phyloP scores from a whole-genome alignment of 108 stramenopile genomes.

The Asterionellopsis glacialis region DNA sequence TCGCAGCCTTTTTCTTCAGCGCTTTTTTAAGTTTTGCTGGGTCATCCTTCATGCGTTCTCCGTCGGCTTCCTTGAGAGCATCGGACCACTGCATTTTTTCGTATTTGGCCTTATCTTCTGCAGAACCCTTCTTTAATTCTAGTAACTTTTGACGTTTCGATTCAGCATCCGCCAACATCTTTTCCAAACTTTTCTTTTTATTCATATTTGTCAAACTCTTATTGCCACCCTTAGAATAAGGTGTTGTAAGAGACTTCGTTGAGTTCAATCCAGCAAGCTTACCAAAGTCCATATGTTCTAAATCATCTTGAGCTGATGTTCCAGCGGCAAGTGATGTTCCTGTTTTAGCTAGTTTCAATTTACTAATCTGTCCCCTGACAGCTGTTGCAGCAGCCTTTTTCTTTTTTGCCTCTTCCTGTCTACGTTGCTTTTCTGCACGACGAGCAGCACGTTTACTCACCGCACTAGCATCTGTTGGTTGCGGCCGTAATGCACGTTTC shows the following conservation, averaged over 20 bases:
- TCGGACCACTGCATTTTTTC: constrained; percentile 74
- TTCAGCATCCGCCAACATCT: constrained; percentile 82
- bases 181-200: constrained; percentile 79
- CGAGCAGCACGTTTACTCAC: constrained; percentile 87
- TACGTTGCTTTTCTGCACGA: constrained; percentile 67
- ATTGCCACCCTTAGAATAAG: constrained; percentile 40
- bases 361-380: constrained; percentile 19
- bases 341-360: not conserved
- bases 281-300: constrained; percentile 75
- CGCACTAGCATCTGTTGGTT: constrained; percentile 26
- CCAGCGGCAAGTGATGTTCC: constrained; percentile 13
- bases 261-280: constrained; percentile 68
- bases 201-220: constrained; percentile 62
- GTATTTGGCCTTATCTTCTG: constrained; percentile 56
- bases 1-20: constrained; percentile 78
- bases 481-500: constrained; percentile 48
- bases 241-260: constrained; percentile 15
- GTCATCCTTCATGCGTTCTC: constrained; percentile 74
- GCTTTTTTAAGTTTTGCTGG: constrained; percentile 79
- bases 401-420: constrained; percentile 72
- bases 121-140: constrained; percentile 54
- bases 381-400: constrained; percentile 20
- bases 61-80: constrained; percentile 60
- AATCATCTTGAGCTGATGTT: constrained; percentile 36
- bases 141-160: constrained; percentile 63